Evolutionary conservation across 805 yeast genomes (phyloP), one percentile per base, ranked within the genome.

Genomic region (Candida bentonensis): DNA sequence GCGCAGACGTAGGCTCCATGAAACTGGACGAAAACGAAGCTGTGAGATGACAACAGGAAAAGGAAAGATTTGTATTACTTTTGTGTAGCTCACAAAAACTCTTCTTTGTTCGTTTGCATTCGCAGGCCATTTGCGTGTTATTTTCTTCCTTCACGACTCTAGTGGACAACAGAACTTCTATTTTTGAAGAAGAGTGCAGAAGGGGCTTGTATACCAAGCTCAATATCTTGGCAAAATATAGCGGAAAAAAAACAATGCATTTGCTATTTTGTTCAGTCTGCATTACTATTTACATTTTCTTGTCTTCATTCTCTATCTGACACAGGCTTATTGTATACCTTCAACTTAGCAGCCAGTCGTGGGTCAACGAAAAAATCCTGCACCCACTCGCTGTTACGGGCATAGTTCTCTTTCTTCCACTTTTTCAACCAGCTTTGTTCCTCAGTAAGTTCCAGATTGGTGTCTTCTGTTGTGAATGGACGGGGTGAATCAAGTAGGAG

Each of bases 311-410:
- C n/a, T n/a, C n/a, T n/a, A n/a, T n/a, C n/a, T n/a, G n/a, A n/a
- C n/a, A n/a, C n/a, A n/a, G n/a, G n/a, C n/a, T n/a, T 22, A 22
- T 53, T 53, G 49, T 60, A 65, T 3, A 64, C 61, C 21, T 44
- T 23, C 44, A 85, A 58, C 44, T 74, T 62, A 21, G 62, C 58
- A 9, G 71, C 60, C 15, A 89, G 75, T 47, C 95, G 67, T 5
- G 74, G 76, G 57, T 89, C 97, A 23, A 74, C 74, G 4, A 58
- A 66, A 41, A 88, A 65, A 22, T 81, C 88, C 55, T 78, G 77
- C 45, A 80, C 77, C 98, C 98, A 89, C 59, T 89, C 96, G 50
- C 94, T 81, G 34, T 74, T 65, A 51, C 76, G 80, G 43, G 76
- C 82, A 41, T 62, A 58, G n/a, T 95, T 95, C 47, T 70, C 72